Base-by-base conservation (phyloP, 306 rosid species). In the Medicago lupulina region DNA sequence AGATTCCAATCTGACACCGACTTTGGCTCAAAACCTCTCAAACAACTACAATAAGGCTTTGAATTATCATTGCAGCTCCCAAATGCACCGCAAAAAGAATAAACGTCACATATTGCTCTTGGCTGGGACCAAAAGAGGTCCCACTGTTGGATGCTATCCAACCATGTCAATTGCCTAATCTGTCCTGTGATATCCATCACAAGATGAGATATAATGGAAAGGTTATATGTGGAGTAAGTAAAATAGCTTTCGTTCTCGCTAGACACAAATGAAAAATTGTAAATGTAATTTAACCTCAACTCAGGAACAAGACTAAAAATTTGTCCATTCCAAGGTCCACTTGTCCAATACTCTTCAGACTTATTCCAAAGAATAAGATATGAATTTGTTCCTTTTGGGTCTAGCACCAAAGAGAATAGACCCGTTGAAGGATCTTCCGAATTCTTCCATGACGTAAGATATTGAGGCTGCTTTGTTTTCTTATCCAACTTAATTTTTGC, bases 401-500 rank as follows among this genome's bases (percentile, higher is more conserved):
- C 67, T 39, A 87, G 79, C 59, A 77, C 81, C 8, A 90, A 50
- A 44, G 87, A 70, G 76, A 78, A 82, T 23, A 79, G 86, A 53
- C 90, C 87, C n/a, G 75, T 81, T 77, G 86, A 87, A 69, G 89
- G 88, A 61, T 87, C 74, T 44, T 87, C 62, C 0, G 0, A 25
- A 51, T 79, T 90, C 89, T 84, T 90, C 95, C 95, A 84, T 21
- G 95, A 86, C 78, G 83, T 87, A 1, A 89, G 80, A 67, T 61
- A 81, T 9, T 76, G 80, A 54, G 70, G 85, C 28, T 77, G 34
- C 16, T 87, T 86, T 23, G 86, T 84, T 68, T 39, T 81, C 0
- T 73, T 74, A 70, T 90, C 69, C 11, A 79, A 80, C 39, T 31
- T 78, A 13, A 87, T 38, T 76, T 78, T 87, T 13, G 76, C 71